These are phyloP conservation scores for Rhynchospora pubera DNA, from an alignment of 176 grass and related monocot genomes.

Conservation along the genomic window DNA sequence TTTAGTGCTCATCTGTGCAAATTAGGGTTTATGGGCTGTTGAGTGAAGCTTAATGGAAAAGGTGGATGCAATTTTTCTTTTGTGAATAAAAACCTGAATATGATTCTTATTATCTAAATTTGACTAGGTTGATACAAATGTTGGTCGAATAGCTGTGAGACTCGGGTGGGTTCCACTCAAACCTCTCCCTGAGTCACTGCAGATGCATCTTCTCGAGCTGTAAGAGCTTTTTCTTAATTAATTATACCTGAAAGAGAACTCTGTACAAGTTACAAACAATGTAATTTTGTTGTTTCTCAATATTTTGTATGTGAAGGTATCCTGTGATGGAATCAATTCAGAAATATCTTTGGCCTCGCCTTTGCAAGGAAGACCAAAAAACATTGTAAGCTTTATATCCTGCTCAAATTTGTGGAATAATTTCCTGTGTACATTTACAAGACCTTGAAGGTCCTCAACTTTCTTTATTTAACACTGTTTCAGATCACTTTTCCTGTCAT, in stretches of 20 bases:
- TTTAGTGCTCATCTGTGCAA: background rate
- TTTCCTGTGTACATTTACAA: background rate
- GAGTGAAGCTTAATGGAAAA: background rate
- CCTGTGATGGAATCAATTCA: constrained; percentile 81
- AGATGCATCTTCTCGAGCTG: constrained; percentile 91
- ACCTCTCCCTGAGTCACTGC: constrained; percentile 85
- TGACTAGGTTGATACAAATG: constrained; percentile 90
- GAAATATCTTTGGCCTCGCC: constrained; percentile 91
- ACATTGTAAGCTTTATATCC: constrained; percentile 57
- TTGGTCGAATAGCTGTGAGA: constrained; percentile 89
- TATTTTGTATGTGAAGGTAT: constrained; percentile 55
- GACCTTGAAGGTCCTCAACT: background rate
- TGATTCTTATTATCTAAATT: constrained; percentile 5
- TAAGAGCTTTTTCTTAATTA: constrained; percentile 35
- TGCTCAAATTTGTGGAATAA: background rate
- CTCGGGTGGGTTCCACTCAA: constrained; percentile 96
- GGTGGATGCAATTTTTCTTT: background rate
- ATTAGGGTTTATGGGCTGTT: background rate
- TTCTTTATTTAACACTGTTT: background rate
- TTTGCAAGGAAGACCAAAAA: constrained; percentile 92
- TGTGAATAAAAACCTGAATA: background rate
- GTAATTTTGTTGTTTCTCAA: constrained; percentile 5
- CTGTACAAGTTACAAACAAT: constrained; percentile 15
- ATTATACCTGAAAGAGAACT: constrained; percentile 8
- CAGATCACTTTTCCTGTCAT: background rate